Evolutionary conservation across 306 rosid genomes (phyloP), one percentile per base, ranked within the genome.

Genomic region (Styphnolobium japonicum): DNA sequence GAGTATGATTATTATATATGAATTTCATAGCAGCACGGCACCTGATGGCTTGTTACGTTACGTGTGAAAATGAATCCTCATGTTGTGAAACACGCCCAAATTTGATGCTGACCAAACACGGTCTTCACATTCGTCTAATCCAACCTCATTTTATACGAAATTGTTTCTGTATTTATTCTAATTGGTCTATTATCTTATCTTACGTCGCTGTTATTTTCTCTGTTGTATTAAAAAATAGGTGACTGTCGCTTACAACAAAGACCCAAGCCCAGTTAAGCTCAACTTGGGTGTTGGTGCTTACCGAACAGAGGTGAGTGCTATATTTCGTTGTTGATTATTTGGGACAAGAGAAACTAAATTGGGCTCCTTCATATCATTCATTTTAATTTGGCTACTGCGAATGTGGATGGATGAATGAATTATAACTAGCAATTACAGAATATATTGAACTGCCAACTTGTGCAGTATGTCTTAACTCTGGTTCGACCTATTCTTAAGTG

Each of bases 251-350:
- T 93, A 87, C 70, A 91, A 93, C 94, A 93, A 96, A 77, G 99
- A 96, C 67, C 96, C 87, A 23, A 93, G 98, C 81, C 96, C 99
- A 1, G 34, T 81, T 65, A 96, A 93, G 92, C 81, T 96, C 86
- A 96, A 96, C 73, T 89, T 93, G 84, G 99, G 99, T 0, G 99
- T 96, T 60, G 99, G 99, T 48, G 99, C 99, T 78, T 96, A 96
- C 78, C 88, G 99, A 83, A 96, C 99, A 1, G 99, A 96, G 96
- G 99, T 95, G 52, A 87, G 85, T 81, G 12, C 7, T 29, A 36
- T 45, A 9, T 22, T 7, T 10, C 25, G 10, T 16, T 71, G 6
- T 51, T 45, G 51, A 37, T 58, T 37, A 27, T 25, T 63, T 52
- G 40, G 33, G 34, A 46, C 37, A 7, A 23, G 7, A 16, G 21